These are phyloP conservation scores for Xylaria curta DNA, from an alignment of 495 filamentous ascomycete genomes.

Conservation along the genomic window DNA sequence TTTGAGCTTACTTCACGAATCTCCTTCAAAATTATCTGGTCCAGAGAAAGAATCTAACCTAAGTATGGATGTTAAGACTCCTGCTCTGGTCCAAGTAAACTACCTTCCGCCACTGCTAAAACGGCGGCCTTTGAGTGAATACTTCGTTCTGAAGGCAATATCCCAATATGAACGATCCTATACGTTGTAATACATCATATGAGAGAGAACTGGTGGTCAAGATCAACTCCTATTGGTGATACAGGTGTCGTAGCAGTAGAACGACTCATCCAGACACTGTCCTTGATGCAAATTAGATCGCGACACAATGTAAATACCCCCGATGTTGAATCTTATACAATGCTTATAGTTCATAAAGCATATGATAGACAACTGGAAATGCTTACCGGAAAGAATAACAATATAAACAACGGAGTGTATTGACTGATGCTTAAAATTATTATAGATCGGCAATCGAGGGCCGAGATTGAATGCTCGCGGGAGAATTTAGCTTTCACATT, in stretches of 20 bases:
- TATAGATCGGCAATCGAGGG: not conserved
- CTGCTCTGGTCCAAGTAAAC: not conserved
- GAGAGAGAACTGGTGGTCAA: too few species aligned
- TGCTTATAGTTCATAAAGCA: not conserved
- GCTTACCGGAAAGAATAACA: not conserved
- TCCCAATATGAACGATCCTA: not conserved
- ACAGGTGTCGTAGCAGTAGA: too few species aligned
- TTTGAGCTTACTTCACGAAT: not conserved
- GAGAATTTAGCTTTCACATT: not conserved
- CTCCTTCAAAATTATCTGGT: not conserved
- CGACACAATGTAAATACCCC: not conserved
- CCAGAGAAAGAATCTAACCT: not conserved
- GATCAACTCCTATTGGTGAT: too few species aligned
- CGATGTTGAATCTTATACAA: not conserved
- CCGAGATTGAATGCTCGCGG: not conserved
- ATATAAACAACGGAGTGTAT: not conserved
- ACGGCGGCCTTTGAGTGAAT: not conserved
- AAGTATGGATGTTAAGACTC: not conserved
- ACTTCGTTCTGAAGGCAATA: not conserved
- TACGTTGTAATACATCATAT: not conserved
- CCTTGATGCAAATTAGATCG: too few species aligned
- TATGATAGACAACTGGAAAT: not conserved
- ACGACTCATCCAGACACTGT: too few species aligned
- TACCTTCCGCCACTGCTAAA: not conserved
- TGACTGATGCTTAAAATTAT: not conserved